Evolutionary conservation across 2,329 filamentous ascomycete species (phyloP).

Genomic region (Monosporascus sp.): DNA sequence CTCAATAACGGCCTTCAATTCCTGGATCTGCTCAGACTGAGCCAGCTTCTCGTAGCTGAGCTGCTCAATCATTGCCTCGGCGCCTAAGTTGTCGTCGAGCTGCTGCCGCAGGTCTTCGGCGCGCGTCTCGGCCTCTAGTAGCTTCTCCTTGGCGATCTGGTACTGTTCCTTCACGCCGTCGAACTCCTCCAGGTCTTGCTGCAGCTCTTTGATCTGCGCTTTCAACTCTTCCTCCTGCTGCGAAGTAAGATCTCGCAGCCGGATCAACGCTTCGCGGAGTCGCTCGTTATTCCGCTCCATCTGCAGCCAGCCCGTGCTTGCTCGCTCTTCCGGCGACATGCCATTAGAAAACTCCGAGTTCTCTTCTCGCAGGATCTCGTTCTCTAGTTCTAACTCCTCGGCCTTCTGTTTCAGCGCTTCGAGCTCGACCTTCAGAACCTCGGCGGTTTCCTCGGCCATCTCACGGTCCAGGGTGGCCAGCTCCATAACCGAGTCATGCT

Average conservation of each 20-base stretch:
- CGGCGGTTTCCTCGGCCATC: constrained; percentile 91
- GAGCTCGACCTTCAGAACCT: constrained; percentile 74
- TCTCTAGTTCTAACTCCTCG: constrained; percentile 82
- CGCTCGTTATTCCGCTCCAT: constrained; percentile 89
- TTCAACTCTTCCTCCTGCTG: constrained; percentile 77
- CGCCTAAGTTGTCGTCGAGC: constrained; percentile 79
- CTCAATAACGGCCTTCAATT: constrained; percentile 75
- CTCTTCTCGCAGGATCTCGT: constrained; percentile 82
- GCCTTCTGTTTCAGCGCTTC: constrained; percentile 68
- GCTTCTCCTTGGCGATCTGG: constrained; percentile 64
- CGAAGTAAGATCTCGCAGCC: constrained; percentile 80
- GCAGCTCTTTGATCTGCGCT: constrained; percentile 67
- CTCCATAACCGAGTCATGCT: constrained; percentile 81
- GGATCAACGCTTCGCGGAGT: constrained; percentile 76
- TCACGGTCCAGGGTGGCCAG: constrained; percentile 85
- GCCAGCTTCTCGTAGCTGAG: constrained; percentile 82
- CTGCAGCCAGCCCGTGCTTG: constrained; percentile 82
- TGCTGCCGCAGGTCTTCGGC: constrained; percentile 86
- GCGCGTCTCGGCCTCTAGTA: constrained; percentile 66
- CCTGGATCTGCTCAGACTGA: constrained; percentile 76
- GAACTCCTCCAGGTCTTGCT: constrained; percentile 67
- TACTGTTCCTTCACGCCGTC: constrained; percentile 63
- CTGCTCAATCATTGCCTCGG: constrained; percentile 92
- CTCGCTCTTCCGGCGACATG: constrained; percentile 82
- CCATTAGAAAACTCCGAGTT: constrained; percentile 78